A percentile compares a stretch with the other conserved stretches of the same genome.
phyloP scores from a whole-genome alignment of 2,329 filamentous ascomycete genomes.

The Talaromyces albobiverticillius region DNA sequence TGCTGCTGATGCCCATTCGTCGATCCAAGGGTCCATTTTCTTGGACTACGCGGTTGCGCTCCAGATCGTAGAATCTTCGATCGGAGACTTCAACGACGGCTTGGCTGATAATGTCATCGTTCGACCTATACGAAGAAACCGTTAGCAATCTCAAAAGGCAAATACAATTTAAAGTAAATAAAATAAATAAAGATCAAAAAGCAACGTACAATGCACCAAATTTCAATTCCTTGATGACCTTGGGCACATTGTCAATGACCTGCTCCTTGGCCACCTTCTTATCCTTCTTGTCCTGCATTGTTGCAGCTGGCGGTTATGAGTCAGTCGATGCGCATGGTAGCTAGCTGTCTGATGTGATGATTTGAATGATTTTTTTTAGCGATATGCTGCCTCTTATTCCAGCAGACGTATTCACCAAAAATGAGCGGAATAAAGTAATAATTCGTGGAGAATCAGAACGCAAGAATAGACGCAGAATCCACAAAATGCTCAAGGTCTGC shows the following conservation, averaged over 20 bases:
- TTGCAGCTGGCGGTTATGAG: constrained; percentile 26
- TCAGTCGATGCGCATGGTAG: constrained; percentile 35
- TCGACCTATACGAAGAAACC: constrained; percentile 58
- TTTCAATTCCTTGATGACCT: constrained; percentile 88
- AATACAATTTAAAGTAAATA: no score
- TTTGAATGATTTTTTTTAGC: neutral
- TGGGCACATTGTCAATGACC: constrained; percentile 82
- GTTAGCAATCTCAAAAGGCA: constrained; percentile 9
- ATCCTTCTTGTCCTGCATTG: constrained; percentile 41
- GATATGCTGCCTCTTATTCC: neutral
- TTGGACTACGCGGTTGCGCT: constrained; percentile 71
- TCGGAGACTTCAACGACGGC: constrained; percentile 94
- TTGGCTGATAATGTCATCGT: constrained; percentile 92
- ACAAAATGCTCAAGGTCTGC: constrained; percentile 9
- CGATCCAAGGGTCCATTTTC: constrained; percentile 83
- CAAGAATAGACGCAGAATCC: neutral
- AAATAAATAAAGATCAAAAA: no score
- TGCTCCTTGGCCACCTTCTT: constrained; percentile 70
- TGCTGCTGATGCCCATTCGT: constrained; percentile 85
- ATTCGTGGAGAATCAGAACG: neutral
- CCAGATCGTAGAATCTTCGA: constrained; percentile 86
- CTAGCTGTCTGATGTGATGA: constrained; percentile 18
- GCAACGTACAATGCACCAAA: constrained; percentile 78
- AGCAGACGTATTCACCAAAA: neutral
- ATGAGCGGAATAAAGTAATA: neutral